Evolutionary conservation across 2,329 filamentous ascomycete genomes (phyloP), one percentile per base, ranked within the genome.

Genomic region (Neofusicoccum sp.): DNA sequence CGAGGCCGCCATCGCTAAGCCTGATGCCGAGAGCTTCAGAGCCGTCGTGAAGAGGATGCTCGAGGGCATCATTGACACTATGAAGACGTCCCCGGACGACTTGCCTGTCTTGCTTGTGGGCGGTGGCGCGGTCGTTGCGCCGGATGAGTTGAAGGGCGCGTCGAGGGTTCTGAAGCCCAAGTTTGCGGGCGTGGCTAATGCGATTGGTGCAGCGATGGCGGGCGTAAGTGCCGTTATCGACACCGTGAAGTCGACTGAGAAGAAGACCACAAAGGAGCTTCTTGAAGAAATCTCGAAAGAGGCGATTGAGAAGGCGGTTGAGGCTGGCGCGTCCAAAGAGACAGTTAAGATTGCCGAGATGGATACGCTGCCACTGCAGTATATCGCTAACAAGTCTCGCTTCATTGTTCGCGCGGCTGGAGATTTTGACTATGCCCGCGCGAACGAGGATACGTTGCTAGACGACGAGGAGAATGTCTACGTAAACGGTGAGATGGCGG

Each of bases 161-260:
- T 75, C 77, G 6, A 74, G 80, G 63, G 78, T 81, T 60, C 80
- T 82, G 6, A 73, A 77, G 4, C 84, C 84, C 0, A 76, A 79
- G 2, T 80, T 80, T 53, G 76, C 82, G 31, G 82, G 82, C 60
- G 82, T 81, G 0, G 84, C 84, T 3, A 87, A 86, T 68, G 84
- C 84, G 0, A 81, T 87, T 2, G 84, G 84, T 5, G 84, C 84
- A 0, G 84, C 84, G 0, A 84, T 84, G 33, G 82, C 81, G 2
- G 82, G 82, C 58, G 79, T 84, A 0, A 79, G 79, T 2, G 82
- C 81, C 0, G 78, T 79, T 8, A 72, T 85, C 1, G 83, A 86
- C 60, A 71, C 79, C 1, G 79, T 84, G 16, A 20, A 43, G 33
- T 4, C 30, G 6, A 61, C 48, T 9, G 49, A 56, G 48, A 41